These are phyloP conservation scores for Thielaviopsis musarum DNA, from an alignment of 2,329 filamentous ascomycete genomes.

Conservation along the genomic window DNA sequence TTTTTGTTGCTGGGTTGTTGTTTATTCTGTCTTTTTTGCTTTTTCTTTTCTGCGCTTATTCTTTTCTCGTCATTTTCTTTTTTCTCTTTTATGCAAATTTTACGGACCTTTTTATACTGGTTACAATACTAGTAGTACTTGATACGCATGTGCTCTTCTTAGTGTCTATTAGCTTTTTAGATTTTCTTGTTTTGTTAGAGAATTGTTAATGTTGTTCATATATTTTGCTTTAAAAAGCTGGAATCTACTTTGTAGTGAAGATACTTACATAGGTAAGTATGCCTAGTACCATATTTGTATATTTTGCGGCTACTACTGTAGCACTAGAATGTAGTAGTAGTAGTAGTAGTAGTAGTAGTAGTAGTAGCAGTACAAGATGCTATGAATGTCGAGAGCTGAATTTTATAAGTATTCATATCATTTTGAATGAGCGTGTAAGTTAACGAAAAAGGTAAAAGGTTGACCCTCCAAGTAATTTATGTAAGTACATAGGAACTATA, in stretches of 20 bases:
- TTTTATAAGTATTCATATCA: too few species aligned
- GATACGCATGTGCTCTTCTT: not conserved
- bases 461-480: too few species aligned
- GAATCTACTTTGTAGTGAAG: not conserved
- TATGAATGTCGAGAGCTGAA: too few species aligned
- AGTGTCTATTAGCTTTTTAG: not conserved
- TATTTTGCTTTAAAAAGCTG: not conserved
- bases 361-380: too few species aligned
- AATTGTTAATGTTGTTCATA: not conserved
- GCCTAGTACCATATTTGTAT: too few species aligned
- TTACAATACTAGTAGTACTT: not conserved
- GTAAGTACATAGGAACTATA: too few species aligned
- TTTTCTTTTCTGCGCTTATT: constrained; percentile 5
- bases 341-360: too few species aligned
- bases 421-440: too few species aligned
- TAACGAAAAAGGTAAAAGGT: too few species aligned
- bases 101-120: not conserved
- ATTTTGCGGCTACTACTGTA: too few species aligned
- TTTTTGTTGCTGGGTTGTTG: not conserved
- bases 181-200: not conserved
- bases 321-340: too few species aligned
- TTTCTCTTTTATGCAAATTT: not conserved
- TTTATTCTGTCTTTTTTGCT: constrained; percentile 1
- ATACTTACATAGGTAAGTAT: too few species aligned
- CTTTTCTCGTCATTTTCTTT: not conserved